These are phyloP conservation scores for Geoglossum glabrum DNA, from an alignment of 495 filamentous ascomycete species.

Conservation along the genomic window DNA sequence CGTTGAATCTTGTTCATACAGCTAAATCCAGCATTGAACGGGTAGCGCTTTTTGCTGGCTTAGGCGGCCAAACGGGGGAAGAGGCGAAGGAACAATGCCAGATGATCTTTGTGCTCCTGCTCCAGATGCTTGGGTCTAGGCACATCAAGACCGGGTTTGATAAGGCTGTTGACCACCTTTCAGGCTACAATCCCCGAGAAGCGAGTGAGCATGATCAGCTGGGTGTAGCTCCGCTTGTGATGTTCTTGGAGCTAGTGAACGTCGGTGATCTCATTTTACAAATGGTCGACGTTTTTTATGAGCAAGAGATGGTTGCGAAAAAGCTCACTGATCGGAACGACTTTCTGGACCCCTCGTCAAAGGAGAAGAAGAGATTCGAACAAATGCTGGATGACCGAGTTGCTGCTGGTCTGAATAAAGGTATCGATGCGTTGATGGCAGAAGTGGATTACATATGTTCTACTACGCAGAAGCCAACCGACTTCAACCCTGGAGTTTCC, in stretches of 20 bases:
- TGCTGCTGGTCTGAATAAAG: conserved; percentile 86
- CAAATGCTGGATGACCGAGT: conserved; percentile 97
- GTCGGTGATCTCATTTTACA: conserved; percentile 96
- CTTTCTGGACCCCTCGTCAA: conserved; percentile 74
- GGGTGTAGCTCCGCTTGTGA: conserved; percentile 80
- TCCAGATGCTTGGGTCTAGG: conserved; percentile 64
- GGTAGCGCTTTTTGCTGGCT: conserved; percentile 55
- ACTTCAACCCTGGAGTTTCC: conserved; percentile 67
- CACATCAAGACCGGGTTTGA: conserved; percentile 86
- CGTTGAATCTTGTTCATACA: conserved; percentile 65
- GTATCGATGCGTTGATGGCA: conserved; percentile 95
- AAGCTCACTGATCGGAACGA: conserved; percentile 82
- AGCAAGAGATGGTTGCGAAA: conserved; percentile 68
- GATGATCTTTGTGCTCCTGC: conserved; percentile 64
- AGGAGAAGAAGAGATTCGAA: conserved; percentile 96
- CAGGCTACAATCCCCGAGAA: conserved; percentile 76
- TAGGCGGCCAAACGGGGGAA: conserved; percentile 58
- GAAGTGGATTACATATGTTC: conserved; percentile 93
- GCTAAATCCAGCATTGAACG: conserved; percentile 85
- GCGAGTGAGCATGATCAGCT: conserved; percentile 46
- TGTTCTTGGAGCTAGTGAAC: conserved; percentile 93
- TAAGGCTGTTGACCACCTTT: conserved; percentile 78
- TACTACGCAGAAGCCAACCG: conserved; percentile 65
- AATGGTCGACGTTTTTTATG: conserved; percentile 98
- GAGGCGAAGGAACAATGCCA: conserved; percentile 83